Percentiles rank a stretch among this genome's conserved stretches.
These are phyloP conservation scores for Lasiodiplodia sp. DNA, from an alignment of 2,329 filamentous ascomycete genomes.

Conservation along the genomic window DNA sequence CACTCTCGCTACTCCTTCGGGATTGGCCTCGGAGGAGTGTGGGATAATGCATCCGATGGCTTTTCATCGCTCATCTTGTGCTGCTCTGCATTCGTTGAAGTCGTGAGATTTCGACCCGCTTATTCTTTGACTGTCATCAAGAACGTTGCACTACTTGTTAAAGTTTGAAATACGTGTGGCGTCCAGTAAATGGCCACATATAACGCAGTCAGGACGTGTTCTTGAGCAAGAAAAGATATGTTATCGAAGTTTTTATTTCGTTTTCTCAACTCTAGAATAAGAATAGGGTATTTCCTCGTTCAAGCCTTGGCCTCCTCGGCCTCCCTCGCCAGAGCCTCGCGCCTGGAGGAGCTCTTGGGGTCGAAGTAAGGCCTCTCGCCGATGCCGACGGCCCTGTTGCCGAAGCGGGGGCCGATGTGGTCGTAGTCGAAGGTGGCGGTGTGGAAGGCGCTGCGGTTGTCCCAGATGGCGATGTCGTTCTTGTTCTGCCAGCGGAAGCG, in stretches of 20 bases:
- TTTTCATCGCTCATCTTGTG: not conserved
- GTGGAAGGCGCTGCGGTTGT: conserved; percentile 68
- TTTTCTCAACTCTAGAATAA: too few species aligned
- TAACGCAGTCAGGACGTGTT: too few species aligned
- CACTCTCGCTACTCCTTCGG: not conserved
- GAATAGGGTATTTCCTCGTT: too few species aligned
- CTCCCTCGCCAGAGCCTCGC: conserved; percentile 46
- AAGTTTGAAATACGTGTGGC: too few species aligned
- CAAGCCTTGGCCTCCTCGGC: not conserved
- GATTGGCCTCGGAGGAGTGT: not conserved
- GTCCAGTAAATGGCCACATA: too few species aligned
- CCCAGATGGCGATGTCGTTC: conserved; percentile 69
- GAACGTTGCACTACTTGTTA: too few species aligned
- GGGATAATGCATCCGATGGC: not conserved
- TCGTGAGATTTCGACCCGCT: not conserved
- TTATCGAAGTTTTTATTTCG: too few species aligned
- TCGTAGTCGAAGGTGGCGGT: conserved; percentile 70
- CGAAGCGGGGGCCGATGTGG: conserved; percentile 58
- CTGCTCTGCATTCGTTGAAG: too few species aligned
- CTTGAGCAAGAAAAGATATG: too few species aligned
- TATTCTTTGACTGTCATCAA: not conserved
- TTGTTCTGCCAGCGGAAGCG: conserved; percentile 57
- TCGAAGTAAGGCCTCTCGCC: conserved; percentile 64
- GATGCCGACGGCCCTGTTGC: conserved; percentile 62
- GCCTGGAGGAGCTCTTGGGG: conserved; percentile 56